Percentiles rank a stretch among this genome's conserved stretches.
These are phyloP conservation scores for Glutinoglossum americanum DNA, from an alignment of 495 filamentous ascomycete genomes.

Conservation along the genomic window DNA sequence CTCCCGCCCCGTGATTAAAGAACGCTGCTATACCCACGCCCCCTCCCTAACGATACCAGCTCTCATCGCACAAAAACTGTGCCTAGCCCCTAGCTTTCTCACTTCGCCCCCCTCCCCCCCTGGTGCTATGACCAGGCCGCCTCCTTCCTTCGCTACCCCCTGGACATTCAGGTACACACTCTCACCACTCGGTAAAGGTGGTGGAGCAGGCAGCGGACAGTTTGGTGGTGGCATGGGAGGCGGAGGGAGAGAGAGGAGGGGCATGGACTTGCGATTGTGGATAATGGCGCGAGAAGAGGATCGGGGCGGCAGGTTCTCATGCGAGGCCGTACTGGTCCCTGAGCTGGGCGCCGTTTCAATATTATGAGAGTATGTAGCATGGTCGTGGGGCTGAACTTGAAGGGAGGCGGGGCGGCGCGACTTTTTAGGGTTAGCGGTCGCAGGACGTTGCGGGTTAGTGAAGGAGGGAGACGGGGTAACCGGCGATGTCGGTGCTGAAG, in stretches of 20 bases:
- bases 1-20: neutral
- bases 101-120: neutral
- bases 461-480: neutral
- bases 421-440: neutral
- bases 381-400: neutral
- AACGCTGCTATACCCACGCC: neutral
- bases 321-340: neutral
- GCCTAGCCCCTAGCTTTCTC: neutral
- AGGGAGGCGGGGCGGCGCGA: neutral
- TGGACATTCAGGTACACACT: neutral
- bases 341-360: neutral
- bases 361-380: neutral
- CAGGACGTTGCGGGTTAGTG: neutral
- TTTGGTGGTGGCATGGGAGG: conserved; percentile 5
- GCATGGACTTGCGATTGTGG: conserved; percentile 4
- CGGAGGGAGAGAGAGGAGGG: neutral
- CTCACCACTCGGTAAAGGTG: neutral
- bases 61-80: neutral
- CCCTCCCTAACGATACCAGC: neutral
- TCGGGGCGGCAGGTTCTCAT: neutral
- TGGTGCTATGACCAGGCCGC: neutral
- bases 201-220: conserved; percentile 4
- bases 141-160: neutral
- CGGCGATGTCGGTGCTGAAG: neutral
- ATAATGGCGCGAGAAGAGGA: neutral